These are phyloP conservation scores for Oxytropis ochrocephala DNA, from an alignment of 306 rosid species.

Conservation along the genomic window DNA sequence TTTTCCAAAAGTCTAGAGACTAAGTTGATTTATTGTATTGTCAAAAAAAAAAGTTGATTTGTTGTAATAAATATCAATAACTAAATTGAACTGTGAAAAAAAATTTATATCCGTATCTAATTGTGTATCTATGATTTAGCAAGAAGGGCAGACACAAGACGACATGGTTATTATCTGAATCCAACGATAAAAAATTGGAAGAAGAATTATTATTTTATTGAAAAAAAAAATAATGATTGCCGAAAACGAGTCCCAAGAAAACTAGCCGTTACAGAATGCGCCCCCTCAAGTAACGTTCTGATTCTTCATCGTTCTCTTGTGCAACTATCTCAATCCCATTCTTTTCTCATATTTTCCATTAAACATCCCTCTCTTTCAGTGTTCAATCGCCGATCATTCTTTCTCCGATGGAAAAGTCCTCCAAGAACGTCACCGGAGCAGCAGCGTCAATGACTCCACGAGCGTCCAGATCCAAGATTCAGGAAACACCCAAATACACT, in stretches of 20 bases:
- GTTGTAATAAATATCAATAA: too few species aligned
- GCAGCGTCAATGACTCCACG: slow-evolving; percentile 34
- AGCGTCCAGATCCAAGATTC: slow-evolving; percentile 45
- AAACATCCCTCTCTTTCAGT: neutral
- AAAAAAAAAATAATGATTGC: too few species aligned
- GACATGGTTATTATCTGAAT: too few species aligned
- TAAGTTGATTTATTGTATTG: too few species aligned
- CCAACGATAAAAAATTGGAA: too few species aligned
- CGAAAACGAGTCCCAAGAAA: slow-evolving; percentile 5
- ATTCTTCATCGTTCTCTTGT: slow-evolving; percentile 12
- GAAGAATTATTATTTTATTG: too few species aligned
- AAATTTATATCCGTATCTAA: too few species aligned
- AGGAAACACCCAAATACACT: slow-evolving; percentile 16
- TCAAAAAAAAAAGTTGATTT: too few species aligned
- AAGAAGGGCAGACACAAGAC: too few species aligned
- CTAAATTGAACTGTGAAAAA: too few species aligned
- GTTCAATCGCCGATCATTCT: neutral
- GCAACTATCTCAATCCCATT: neutral
- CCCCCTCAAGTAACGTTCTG: slow-evolving; percentile 33
- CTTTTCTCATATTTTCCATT: neutral
- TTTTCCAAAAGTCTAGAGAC: too few species aligned
- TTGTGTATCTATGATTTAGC: too few species aligned
- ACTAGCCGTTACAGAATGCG: slow-evolving; percentile 68
- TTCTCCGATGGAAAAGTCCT: slow-evolving; percentile 34
- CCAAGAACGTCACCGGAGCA: slow-evolving; percentile 44